Conservation (phyloP, 352 stramenopile genomes). For the Globisporangium acanthophoron region DNA sequence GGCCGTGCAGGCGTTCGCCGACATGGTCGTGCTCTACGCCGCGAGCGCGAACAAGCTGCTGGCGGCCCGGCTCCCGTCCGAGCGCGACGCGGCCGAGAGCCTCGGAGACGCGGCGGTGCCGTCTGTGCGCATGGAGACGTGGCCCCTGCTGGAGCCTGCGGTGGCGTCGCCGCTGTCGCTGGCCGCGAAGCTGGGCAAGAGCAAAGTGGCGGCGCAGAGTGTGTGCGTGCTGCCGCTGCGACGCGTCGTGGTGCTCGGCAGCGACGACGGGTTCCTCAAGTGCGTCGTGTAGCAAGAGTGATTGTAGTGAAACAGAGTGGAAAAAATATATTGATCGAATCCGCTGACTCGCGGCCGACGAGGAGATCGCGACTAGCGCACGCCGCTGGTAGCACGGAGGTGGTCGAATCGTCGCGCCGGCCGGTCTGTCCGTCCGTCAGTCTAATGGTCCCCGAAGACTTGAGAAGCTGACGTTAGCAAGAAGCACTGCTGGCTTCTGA, state of each 20-base stretch:
- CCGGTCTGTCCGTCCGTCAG: neutral
- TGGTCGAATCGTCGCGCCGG: neutral
- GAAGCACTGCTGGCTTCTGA: too few species aligned
- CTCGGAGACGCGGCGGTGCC: slow-evolving; percentile 4
- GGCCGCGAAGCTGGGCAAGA: slow-evolving; percentile 32
- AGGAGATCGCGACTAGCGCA: too few species aligned
- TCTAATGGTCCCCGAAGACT: neutral
- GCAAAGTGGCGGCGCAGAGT: slow-evolving; percentile 32
- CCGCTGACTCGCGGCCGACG: too few species aligned
- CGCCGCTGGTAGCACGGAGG: neutral
- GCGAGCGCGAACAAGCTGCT: slow-evolving; percentile 32
- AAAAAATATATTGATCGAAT: neutral
- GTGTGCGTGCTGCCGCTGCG: slow-evolving; percentile 50
- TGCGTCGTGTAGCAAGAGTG: slow-evolving; percentile 25
- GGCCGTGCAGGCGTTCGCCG: slow-evolving; percentile 37
- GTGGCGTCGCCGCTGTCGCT: neutral
- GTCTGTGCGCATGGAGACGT: slow-evolving; percentile 35
- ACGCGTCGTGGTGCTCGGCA: slow-evolving; percentile 53
- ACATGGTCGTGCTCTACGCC: slow-evolving; percentile 43
- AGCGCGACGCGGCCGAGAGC: slow-evolving; percentile 14
- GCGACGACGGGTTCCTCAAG: slow-evolving; percentile 61
- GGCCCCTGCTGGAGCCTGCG: slow-evolving; percentile 36
- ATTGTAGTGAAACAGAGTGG: slow-evolving; percentile 10
- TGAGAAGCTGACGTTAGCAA: too few species aligned
- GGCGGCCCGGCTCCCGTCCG: slow-evolving; percentile 30